Evolutionary conservation across 2,329 filamentous ascomycete species (phyloP).

Genomic region (Beauveria asiatica): DNA sequence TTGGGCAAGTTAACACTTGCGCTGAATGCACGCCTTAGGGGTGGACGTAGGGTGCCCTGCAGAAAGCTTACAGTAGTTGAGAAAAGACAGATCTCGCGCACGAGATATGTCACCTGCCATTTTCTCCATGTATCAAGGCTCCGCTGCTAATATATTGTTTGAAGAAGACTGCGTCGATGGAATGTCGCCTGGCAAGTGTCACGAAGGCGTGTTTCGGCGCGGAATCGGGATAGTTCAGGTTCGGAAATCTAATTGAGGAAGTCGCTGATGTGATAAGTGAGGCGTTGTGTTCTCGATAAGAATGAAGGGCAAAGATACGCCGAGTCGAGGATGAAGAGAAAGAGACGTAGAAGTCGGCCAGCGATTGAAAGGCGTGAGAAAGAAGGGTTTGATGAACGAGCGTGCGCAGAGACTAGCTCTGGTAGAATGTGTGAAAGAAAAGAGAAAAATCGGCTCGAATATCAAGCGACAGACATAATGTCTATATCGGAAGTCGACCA

Average conservation of each 20-base stretch:
- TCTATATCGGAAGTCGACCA: not conserved
- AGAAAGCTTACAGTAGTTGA: slow-evolving; percentile 6
- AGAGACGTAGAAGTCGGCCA: slow-evolving; percentile 12
- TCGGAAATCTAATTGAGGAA: no score
- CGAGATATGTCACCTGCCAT: not conserved
- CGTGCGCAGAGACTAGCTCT: slow-evolving; percentile 41
- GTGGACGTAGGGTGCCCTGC: not conserved
- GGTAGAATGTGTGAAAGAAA: slow-evolving; percentile 17
- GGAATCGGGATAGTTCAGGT: not conserved
- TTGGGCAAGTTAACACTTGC: not conserved
- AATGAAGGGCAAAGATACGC: not conserved
- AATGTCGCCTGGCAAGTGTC: not conserved
- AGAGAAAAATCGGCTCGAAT: slow-evolving; percentile 19
- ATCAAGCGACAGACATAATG: slow-evolving; percentile 27
- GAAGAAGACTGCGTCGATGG: not conserved
- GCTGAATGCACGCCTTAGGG: not conserved
- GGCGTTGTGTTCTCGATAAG: not conserved
- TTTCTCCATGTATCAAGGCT: not conserved
- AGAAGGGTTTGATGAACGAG: slow-evolving; percentile 29
- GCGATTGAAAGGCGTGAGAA: slow-evolving; percentile 13
- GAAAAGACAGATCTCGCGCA: slow-evolving; percentile 3
- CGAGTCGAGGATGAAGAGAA: not conserved
- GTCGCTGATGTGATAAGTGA: no score
- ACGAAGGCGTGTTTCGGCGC: not conserved
- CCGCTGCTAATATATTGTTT: not conserved